Evolutionary conservation across 176 grass and related monocot species (phyloP), one percentile per base, ranked within the genome.

Genomic region (Musa acuminata): DNA sequence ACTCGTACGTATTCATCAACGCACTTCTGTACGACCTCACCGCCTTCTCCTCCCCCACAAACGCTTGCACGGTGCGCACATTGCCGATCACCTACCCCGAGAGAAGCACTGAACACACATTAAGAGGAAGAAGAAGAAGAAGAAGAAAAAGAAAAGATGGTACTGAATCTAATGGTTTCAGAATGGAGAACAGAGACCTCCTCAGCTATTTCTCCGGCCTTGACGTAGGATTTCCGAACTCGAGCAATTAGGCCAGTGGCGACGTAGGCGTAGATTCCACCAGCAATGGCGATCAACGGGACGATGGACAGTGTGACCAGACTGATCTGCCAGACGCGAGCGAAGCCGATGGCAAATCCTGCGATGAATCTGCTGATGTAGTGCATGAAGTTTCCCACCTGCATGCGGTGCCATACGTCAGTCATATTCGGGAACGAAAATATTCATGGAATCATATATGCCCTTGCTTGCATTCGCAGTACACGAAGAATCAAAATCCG

Each of bases 311-410:
- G 86, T 23, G 95, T 98, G 24, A 98, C 95, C 1, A 93, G 82
- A 76, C 95, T 98, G 85, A 98, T 91, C 84, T 98, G 95, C 95
- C 95, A 93, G 59, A 98, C 88, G 12, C 81, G 79, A 29, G 86
- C 79, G 82, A 98, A 98, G 54, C 95, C 95, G 79, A 98, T 89
- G 69, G 95, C 95, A 49, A 91, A 93, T 19, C 95, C 95, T 43
- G 83, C 88, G 8, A 93, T 73, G 80, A 98, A 98, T 54, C 95
- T 84, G 86, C 90, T 91, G 73, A 98, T 98, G 84, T 91, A 98
- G 90, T 98, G 95, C 95, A 98, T 89, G 90, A 91, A 89, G 86
- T 91, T 93, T 59, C 90, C 95, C 62, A 94, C 88, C 95, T 98
- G 83, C 79, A 71, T 76, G 11, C 11, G 1, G 43, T 68, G 12